phyloP scores from a whole-genome alignment of 1,139 yeast genomes.

The Geotrichum citri-aurantii region DNA sequence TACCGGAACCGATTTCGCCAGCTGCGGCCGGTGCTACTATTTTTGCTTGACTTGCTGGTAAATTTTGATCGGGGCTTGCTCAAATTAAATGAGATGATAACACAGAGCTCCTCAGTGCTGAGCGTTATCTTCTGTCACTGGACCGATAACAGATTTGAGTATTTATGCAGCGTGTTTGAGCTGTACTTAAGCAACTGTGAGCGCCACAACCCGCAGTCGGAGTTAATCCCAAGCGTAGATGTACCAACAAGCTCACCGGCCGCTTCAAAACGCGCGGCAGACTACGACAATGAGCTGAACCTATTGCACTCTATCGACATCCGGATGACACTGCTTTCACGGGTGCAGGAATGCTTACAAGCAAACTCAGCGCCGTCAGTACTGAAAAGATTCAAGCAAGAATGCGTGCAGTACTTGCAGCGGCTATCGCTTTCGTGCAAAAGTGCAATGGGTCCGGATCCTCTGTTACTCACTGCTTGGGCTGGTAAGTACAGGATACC shows the following conservation, averaged over 20 bases:
- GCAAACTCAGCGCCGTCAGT: not conserved
- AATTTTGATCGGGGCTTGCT: not conserved
- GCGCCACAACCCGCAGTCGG: not conserved
- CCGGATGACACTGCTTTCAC: not conserved
- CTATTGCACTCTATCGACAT: not conserved
- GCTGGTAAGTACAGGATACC: not conserved
- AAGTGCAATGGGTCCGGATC: not conserved
- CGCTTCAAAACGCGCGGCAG: not conserved
- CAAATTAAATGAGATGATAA: not conserved
- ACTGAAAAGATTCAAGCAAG: not conserved
- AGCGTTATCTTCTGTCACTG: not conserved
- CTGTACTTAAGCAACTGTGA: not conserved
- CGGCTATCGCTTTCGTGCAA: not conserved
- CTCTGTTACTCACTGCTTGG: not conserved
- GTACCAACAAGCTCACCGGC: not conserved
- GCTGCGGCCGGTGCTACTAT: constrained; percentile 1
- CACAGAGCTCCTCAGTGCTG: not conserved
- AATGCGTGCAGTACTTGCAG: not conserved
- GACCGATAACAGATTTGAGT: not conserved
- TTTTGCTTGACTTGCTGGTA: not conserved
- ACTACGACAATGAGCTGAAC: not conserved
- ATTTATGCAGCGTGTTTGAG: not conserved
- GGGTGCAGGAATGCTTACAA: not conserved
- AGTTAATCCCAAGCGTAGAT: not conserved
- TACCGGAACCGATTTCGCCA: constrained; percentile 2